Conservation (phyloP, 768 basidiomycete species). For the Kwoniella shandongensis region DNA sequence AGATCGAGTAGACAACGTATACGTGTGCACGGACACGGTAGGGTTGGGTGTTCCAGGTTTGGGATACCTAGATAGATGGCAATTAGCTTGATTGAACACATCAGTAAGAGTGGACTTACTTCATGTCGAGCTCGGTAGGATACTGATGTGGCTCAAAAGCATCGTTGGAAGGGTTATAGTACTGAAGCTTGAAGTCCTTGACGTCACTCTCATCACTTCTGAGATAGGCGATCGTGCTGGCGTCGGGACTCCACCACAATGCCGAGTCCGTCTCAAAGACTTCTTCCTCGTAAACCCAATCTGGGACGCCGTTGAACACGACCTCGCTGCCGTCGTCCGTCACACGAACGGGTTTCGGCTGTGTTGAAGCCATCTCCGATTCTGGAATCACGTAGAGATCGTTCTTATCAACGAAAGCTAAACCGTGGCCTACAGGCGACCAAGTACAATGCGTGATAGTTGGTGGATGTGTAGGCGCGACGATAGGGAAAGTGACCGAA, state of each 20-base stretch:
- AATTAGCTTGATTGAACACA: constrained; percentile 9
- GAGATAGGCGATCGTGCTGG: constrained; percentile 72
- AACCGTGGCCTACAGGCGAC: constrained; percentile 76
- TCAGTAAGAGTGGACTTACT: constrained; percentile 35
- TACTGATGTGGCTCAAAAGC: constrained; percentile 74
- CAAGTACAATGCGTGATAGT: constrained; percentile 77
- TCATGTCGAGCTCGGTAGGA: constrained; percentile 55
- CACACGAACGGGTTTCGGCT: constrained; percentile 61
- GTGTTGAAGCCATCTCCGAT: constrained; percentile 19
- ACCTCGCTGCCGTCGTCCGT: constrained; percentile 78
- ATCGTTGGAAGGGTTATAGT: constrained; percentile 83
- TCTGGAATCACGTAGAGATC: constrained; percentile 79
- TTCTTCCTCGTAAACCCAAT: constrained; percentile 71
- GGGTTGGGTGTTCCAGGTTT: constrained; percentile 65
- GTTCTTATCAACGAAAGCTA: constrained; percentile 82
- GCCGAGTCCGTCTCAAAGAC: constrained; percentile 70
- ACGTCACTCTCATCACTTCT: constrained; percentile 84
- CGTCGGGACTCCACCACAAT: constrained; percentile 89
- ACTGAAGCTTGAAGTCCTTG: constrained; percentile 78
- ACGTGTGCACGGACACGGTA: constrained; percentile 67
- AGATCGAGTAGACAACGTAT: constrained; percentile 61
- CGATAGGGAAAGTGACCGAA: constrained; percentile 68
- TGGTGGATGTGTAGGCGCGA: constrained; percentile 68
- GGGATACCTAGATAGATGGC: constrained; percentile 49
- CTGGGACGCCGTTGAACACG: constrained; percentile 89